Conservation (phyloP, 2,329 filamentous ascomycete species). For the Alternaria alternata region DNA sequence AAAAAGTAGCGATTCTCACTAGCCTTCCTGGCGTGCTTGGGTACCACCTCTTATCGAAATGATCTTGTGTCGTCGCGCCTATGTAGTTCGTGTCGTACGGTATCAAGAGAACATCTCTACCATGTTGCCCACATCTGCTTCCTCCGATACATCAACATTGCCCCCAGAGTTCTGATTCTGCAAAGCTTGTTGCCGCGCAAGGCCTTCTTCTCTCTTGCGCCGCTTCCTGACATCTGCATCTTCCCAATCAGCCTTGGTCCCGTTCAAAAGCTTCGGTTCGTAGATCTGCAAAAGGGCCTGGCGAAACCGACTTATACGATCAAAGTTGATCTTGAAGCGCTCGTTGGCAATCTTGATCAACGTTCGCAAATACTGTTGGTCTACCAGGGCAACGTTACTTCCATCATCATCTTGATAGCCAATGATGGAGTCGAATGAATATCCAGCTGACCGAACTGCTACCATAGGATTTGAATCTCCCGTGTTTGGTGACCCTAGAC, state of each 20-base stretch:
- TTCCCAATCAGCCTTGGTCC: conserved; percentile 50
- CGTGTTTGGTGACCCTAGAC: conserved; percentile 56
- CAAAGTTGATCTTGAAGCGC: conserved; percentile 73
- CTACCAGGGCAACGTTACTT: conserved; percentile 61
- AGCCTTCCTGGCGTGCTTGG: neutral
- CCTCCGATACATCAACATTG: neutral
- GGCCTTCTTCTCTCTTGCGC: conserved; percentile 54
- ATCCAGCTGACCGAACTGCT: conserved; percentile 82
- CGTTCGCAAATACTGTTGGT: conserved; percentile 70
- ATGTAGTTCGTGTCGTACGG: neutral
- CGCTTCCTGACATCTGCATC: conserved; percentile 49
- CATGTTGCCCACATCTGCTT: neutral
- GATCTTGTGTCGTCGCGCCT: neutral
- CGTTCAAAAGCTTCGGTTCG: neutral
- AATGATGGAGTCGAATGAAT: conserved; percentile 82
- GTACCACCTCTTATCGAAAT: neutral
- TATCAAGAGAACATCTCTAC: conserved; percentile 9
- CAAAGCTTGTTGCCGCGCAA: conserved; percentile 59
- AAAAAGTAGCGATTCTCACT: neutral
- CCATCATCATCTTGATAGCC: conserved; percentile 60
- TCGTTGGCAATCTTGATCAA: conserved; percentile 77
- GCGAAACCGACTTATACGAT: conserved; percentile 72
- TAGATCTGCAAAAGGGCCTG: conserved; percentile 55
- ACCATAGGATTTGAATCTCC: conserved; percentile 73
- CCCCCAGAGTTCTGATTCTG: conserved; percentile 12